phyloP scores from a whole-genome alignment of 805 yeast genomes.

The Cyberlindnera maclurae region DNA sequence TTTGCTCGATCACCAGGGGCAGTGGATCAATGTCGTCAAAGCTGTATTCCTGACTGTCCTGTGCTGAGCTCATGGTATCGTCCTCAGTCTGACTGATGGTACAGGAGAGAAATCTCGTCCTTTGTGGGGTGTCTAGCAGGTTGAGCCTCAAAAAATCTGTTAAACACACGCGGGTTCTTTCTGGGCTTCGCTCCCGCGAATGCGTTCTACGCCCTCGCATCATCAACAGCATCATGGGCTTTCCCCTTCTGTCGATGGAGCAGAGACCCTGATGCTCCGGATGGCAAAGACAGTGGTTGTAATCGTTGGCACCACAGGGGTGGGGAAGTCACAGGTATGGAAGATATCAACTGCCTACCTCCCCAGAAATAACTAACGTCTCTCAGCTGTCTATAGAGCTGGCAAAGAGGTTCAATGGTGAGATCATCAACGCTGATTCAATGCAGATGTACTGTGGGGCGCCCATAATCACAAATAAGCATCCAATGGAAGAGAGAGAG shows the following conservation, averaged over 20 bases:
- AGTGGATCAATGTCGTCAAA: slow-evolving; percentile 40
- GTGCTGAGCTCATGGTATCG: too few species aligned
- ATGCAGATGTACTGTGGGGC: slow-evolving; percentile 85
- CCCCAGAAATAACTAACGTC: background rate
- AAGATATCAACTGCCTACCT: slow-evolving; percentile 28
- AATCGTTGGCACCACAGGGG: slow-evolving; percentile 92
- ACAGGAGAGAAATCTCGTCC: too few species aligned
- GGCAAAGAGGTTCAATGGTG: slow-evolving; percentile 75
- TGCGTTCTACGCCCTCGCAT: too few species aligned
- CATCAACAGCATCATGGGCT: too few species aligned
- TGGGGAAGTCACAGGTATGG: slow-evolving; percentile 84
- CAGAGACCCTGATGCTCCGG: too few species aligned
- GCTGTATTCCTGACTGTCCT: slow-evolving; percentile 18
- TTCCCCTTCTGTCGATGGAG: too few species aligned
- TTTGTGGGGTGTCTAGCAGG: too few species aligned
- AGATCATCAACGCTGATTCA: slow-evolving; percentile 90
- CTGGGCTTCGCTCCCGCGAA: too few species aligned
- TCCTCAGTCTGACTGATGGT: too few species aligned
- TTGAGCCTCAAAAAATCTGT: too few species aligned
- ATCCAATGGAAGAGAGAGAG: slow-evolving; percentile 69
- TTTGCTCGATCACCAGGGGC: slow-evolving; percentile 33
- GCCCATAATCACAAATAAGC: slow-evolving; percentile 84
- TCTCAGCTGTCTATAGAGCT: slow-evolving; percentile 63
- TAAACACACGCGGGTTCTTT: too few species aligned
- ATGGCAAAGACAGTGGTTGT: slow-evolving; percentile 41